Percentiles rank a stretch among this genome's conserved stretches.
Conservation (phyloP, 495 filamentous ascomycete genomes). For the Sabuloglossum arenarium region DNA sequence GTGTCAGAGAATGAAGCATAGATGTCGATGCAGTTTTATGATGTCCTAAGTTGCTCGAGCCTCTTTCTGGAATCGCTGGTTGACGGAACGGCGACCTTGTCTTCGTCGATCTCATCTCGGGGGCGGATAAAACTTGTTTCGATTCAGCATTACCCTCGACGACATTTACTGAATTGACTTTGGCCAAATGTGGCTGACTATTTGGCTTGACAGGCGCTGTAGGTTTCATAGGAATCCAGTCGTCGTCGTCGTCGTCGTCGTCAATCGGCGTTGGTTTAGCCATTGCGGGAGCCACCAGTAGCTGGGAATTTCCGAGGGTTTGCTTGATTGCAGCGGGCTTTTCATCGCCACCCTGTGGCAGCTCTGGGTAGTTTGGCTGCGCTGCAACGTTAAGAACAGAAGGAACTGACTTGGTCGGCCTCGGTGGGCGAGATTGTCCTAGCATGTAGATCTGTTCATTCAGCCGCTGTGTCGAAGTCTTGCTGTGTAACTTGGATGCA, state of each 20-base stretch:
- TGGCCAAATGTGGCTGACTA: conserved; percentile 9
- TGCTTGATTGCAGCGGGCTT: conserved; percentile 10
- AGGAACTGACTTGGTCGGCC: conserved; percentile 50
- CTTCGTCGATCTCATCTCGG: neutral
- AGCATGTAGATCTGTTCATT: conserved; percentile 90
- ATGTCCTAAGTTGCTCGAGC: conserved; percentile 17
- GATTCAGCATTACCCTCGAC: conserved; percentile 23
- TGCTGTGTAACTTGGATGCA: conserved; percentile 44
- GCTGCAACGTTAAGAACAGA: conserved; percentile 22
- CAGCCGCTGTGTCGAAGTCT: conserved; percentile 75
- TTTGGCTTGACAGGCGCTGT: conserved; percentile 2
- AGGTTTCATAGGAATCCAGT: conserved; percentile 46
- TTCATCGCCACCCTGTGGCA: conserved; percentile 9
- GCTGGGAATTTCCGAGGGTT: neutral
- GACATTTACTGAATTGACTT: conserved; percentile 27
- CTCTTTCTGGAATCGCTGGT: neutral
- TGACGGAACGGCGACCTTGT: neutral
- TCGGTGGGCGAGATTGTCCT: conserved; percentile 52
- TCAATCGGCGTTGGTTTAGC: neutral
- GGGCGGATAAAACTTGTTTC: neutral
- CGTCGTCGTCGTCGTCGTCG: conserved; percentile 45
- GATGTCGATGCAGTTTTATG: conserved; percentile 33
- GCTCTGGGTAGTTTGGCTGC: conserved; percentile 32
- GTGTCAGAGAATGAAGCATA: conserved; percentile 21
- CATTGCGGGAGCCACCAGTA: neutral